A percentile compares a stretch with the other conserved stretches of the same genome.
Conservation (phyloP, 2,329 filamentous ascomycete genomes). For the Monosporascus sp. region DNA sequence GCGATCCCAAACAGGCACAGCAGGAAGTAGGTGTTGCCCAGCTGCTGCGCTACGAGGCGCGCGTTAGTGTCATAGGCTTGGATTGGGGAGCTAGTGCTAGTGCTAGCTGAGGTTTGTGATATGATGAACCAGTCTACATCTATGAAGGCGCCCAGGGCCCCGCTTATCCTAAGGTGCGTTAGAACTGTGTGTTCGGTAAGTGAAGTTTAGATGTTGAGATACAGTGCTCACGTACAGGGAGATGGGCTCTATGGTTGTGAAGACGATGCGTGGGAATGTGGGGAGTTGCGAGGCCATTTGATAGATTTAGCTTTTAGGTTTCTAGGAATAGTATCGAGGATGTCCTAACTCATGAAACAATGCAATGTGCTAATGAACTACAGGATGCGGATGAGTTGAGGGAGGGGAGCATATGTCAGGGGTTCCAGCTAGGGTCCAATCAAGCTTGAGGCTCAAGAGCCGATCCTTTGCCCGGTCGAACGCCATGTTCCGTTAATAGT, state of each 20-base stretch:
- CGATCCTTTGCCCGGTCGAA: neutral
- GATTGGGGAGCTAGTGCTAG: constrained; percentile 22
- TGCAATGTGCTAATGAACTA: no score
- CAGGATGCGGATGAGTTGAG: no score
- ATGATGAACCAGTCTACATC: constrained; percentile 58
- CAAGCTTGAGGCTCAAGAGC: neutral
- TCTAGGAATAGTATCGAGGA: no score
- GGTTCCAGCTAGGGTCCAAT: neutral
- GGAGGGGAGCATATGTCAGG: no score
- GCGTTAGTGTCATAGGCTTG: constrained; percentile 36
- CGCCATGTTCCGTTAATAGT: neutral
- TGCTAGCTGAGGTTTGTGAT: constrained; percentile 49
- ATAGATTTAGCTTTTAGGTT: no score
- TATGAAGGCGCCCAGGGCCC: constrained; percentile 51
- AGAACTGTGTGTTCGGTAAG: neutral
- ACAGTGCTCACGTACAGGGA: constrained; percentile 49
- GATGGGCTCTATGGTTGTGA: constrained; percentile 64
- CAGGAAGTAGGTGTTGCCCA: constrained; percentile 66
- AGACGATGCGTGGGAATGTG: constrained; percentile 58
- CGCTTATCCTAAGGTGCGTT: constrained; percentile 46
- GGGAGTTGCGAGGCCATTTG: constrained; percentile 57
- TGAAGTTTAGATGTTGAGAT: neutral
- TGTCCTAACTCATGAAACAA: no score
- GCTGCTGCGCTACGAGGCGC: constrained; percentile 58
- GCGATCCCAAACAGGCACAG: constrained; percentile 60